Base-by-base conservation (phyloP, 768 basidiomycete species). In the Collybia mongolica region DNA sequence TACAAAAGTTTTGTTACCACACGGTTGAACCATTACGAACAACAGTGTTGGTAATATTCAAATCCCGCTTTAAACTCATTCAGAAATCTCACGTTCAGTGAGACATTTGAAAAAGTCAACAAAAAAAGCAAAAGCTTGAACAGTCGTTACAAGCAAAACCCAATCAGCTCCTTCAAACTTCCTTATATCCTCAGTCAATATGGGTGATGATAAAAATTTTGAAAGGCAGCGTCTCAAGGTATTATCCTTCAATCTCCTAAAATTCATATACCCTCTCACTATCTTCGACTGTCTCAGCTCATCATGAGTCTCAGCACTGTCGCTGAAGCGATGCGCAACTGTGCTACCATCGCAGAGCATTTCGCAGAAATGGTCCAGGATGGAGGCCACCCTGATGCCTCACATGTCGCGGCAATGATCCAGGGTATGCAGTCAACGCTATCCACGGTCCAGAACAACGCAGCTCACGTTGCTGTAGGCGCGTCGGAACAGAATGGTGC, bases 311-410 rank as follows among this genome's bases (percentile, higher is more conserved):
- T 90, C 55, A 65, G 62, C 53, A 69, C 72, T 19, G 79, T 88
- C 50, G 85, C 87, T 35, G 76, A 79, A 42, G 68, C 79, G 32
- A 76, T 91, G 80, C 81, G 82, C 53, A 75, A 79, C 51, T 82
- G 80, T 46, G 84, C 85, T 3, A 70, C 70, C 43, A 61, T 82
- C 38, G 82, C 83, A 14, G 87, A 90, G 37, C 65, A 74, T 23
- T 86, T 84, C 59, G 77, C 82, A 8, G 74, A 71, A 40, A 62
- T 77, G 26, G 68, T 84, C 44, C 65, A 71, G 37, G 71, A 73
- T 49, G 32, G 9, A 9, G 11, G 32, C 32, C 32, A 32, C 32
- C 7, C 32, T 9, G 32, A 32, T 32, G 14, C 14, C 2, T 11
- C 32, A 3, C 32, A 32, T 14, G 14, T 32, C 5, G 14, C 7